Conservation (phyloP, 1,139 yeast species). For the Magnusiomyces clavatus region DNA sequence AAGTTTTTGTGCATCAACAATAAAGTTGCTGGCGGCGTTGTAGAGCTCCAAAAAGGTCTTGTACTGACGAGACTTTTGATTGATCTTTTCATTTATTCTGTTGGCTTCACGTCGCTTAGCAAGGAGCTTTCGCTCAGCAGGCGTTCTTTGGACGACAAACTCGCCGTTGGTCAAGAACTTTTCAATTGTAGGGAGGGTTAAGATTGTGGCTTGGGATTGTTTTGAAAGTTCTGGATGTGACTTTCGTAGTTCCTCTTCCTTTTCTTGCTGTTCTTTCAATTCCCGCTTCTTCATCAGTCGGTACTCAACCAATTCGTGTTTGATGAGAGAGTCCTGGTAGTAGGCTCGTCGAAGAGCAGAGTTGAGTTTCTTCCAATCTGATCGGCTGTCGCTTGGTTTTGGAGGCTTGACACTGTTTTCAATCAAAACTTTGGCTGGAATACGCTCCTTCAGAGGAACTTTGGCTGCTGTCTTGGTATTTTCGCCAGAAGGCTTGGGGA, state of each 20-base stretch:
- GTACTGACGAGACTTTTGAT: conserved; percentile 43
- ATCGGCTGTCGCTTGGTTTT: conserved; percentile 29
- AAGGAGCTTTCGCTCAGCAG: conserved; percentile 50
- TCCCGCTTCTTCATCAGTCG: conserved; percentile 26
- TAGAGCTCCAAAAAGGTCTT: conserved; percentile 57
- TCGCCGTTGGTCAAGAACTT: conserved; percentile 47
- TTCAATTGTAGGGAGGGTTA: conserved; percentile 78
- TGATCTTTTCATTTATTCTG: conserved; percentile 40
- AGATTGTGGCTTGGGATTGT: conserved; percentile 44
- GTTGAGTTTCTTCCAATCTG: conserved; percentile 46
- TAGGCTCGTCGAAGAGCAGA: conserved; percentile 69
- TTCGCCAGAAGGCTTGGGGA: conserved; percentile 55
- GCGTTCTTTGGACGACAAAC: conserved; percentile 62
- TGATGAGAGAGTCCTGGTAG: conserved; percentile 55
- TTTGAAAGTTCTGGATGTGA: conserved; percentile 18
- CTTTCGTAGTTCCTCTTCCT: conserved; percentile 31
- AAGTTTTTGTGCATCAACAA: conserved; percentile 57
- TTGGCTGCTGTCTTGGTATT: conserved; percentile 36
- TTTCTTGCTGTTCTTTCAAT: conserved; percentile 16
- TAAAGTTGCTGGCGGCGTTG: conserved; percentile 59
- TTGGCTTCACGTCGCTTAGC: conserved; percentile 47
- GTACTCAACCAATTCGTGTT: conserved; percentile 49
- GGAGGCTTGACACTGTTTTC: conserved; percentile 40
- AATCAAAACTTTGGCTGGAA: conserved; percentile 54
- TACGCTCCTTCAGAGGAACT: conserved; percentile 41